A percentile compares a stretch with the other conserved stretches of the same genome.
Evolutionary conservation across 495 filamentous ascomycete species (phyloP).

Genomic region (Aspergillus homomorphus): DNA sequence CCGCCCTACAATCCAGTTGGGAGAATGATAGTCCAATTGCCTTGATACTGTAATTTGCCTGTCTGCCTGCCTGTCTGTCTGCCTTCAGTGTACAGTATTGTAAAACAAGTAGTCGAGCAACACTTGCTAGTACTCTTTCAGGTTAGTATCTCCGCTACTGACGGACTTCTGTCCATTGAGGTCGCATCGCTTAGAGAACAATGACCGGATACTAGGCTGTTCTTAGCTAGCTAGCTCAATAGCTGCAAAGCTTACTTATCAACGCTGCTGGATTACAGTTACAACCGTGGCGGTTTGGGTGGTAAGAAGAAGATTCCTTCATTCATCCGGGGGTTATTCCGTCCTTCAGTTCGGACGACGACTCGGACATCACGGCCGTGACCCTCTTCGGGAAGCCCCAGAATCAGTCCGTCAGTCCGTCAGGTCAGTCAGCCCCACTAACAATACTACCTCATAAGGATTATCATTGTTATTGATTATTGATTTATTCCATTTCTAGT

Average conservation of each 20-base stretch:
- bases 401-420: not conserved
- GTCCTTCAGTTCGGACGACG: not conserved
- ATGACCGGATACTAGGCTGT: not conserved
- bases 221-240: not conserved
- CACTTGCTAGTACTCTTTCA: not conserved
- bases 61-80: too few relatives aligned
- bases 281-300: not conserved
- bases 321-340: not conserved
- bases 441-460: not conserved
- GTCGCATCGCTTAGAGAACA: slow-evolving; percentile 3
- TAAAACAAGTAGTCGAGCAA: not conserved
- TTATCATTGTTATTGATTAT: not conserved
- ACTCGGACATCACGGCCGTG: slow-evolving; percentile 6
- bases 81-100: not conserved
- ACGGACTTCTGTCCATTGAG: slow-evolving; percentile 8
- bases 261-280: not conserved
- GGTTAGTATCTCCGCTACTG: slow-evolving; percentile 11
- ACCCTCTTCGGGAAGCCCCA: not conserved
- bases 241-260: not conserved
- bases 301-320: not conserved
- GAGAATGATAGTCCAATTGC: not conserved
- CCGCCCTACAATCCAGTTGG: not conserved
- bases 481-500: not conserved
- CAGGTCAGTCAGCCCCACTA: not conserved
- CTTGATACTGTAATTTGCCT: not conserved